Base-by-base conservation (phyloP, 495 filamentous ascomycete genomes). In the Beverwykella pulmonaria region DNA sequence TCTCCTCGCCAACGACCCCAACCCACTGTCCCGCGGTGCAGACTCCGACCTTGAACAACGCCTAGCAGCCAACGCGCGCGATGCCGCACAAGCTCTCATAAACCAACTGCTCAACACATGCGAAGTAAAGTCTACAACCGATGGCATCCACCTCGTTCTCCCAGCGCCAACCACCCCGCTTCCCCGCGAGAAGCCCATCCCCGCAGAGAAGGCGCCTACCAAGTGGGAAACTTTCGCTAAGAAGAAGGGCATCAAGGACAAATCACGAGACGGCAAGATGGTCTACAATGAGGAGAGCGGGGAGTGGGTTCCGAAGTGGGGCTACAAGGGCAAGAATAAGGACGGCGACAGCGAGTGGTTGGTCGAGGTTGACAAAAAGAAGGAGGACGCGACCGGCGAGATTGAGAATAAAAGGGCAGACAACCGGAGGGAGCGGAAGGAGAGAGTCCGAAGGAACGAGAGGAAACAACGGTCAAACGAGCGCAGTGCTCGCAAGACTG, bases 171-270 rank as follows among this genome's bases (percentile, higher is more conserved):
- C 83, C 3, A 93, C 87, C 0, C 73, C 81, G 0, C 79, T 97
- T 0, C 94, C 94, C 5, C 89, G 94, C 54, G 92, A 95, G 77
- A 98, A 98, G 80, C 90, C 91, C 3, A 78, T 97, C 0, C 94
- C 94, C 0, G 80, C 82, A 27, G 82, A 86, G 53, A 96, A 92
- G 79, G 78, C 86, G 25, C 87, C 87, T 59, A 97, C 94, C 52
- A 96, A 91, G 75, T 98, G 94, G 94, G 87, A 94, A 76, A 84
- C 88, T 53, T 98, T 98, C 79, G 94, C 94, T 20, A 88, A 86
- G 79, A 96, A 93, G 84, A 94, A 96, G 79, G 95, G 94, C 29
- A 97, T 98, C 75, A 86, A 89, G 79, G 82, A 87, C 67, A 92
- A 92, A 82, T 87, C 86, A 75, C 82, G 84, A 67, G 78, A 78